These are phyloP conservation scores for Colletotrichum sojae DNA, from an alignment of 2,329 filamentous ascomycete genomes.

Conservation along the genomic window DNA sequence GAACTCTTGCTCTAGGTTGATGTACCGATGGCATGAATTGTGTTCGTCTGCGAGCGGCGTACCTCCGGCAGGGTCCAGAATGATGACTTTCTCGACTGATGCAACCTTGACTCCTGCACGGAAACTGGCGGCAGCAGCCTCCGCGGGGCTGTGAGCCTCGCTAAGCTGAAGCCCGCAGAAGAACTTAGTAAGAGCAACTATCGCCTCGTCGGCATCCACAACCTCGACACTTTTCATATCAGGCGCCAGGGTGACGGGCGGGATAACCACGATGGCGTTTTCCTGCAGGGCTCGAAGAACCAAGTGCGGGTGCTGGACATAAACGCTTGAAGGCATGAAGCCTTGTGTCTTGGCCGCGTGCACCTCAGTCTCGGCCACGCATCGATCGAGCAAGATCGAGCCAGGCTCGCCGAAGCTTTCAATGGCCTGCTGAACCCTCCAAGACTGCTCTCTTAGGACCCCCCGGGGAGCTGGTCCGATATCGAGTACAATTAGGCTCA, in stretches of 20 bases:
- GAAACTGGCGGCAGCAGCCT: conserved; percentile 41
- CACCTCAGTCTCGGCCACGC: conserved; percentile 22
- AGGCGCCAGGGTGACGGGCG: conserved; percentile 58
- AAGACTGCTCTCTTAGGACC: conserved; percentile 73
- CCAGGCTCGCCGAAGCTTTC: conserved; percentile 77
- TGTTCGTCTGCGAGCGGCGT: conserved; percentile 74
- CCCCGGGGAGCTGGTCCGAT: conserved; percentile 63
- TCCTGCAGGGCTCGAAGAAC: conserved; percentile 51
- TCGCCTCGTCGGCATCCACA: conserved; percentile 70
- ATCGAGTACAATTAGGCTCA: conserved; percentile 87
- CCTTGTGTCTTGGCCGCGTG: conserved; percentile 20
- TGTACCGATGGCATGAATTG: conserved; percentile 69
- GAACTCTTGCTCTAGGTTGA: conserved; percentile 95
- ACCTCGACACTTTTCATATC: conserved; percentile 55
- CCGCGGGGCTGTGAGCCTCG: conserved; percentile 40
- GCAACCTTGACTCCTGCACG: conserved; percentile 65
- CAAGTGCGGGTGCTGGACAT: conserved; percentile 41
- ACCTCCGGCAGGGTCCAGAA: conserved; percentile 89
- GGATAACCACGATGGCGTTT: conserved; percentile 55
- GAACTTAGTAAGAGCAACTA: conserved; percentile 83
- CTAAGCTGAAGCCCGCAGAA: conserved; percentile 76
- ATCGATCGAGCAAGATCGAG: conserved; percentile 70
- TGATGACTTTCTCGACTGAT: conserved; percentile 85
- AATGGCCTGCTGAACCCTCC: conserved; percentile 81
- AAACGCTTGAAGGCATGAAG: conserved; percentile 39